Evolutionary conservation across 495 filamentous ascomycete species (phyloP).

Genomic region (Ascodesmis nigricans): DNA sequence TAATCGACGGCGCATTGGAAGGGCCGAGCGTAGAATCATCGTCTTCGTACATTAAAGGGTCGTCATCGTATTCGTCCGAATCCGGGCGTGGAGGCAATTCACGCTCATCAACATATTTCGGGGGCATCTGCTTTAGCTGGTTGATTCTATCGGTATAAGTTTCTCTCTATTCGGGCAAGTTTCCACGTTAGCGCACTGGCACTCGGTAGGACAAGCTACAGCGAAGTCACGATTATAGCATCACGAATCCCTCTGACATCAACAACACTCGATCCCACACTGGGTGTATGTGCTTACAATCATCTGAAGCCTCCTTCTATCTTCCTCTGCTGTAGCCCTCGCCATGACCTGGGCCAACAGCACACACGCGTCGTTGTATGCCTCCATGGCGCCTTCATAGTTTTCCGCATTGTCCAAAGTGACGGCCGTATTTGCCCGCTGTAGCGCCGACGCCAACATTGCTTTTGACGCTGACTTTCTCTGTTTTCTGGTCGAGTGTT

Average conservation of each 20-base stretch:
- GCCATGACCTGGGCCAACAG: constrained; percentile 71
- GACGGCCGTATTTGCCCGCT: constrained; percentile 89
- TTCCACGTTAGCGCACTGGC: neutral
- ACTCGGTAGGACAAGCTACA: neutral
- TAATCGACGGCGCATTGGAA: constrained; percentile 27
- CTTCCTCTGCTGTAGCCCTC: constrained; percentile 58
- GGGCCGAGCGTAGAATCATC: constrained; percentile 24
- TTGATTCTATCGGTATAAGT: constrained; percentile 76
- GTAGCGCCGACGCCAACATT: constrained; percentile 78
- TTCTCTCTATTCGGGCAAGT: constrained; percentile 52
- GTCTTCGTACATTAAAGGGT: constrained; percentile 30
- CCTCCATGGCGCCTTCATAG: constrained; percentile 74
- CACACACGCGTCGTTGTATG: constrained; percentile 72
- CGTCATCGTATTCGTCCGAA: constrained; percentile 39
- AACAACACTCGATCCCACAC: too few relatives aligned
- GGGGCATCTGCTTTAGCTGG: constrained; percentile 52
- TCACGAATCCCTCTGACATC: too few relatives aligned
- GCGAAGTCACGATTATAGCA: too few relatives aligned
- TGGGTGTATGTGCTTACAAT: constrained; percentile 41
- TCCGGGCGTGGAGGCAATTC: constrained; percentile 51
- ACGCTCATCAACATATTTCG: constrained; percentile 22
- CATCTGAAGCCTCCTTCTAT: constrained; percentile 61
- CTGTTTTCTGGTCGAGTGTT: constrained; percentile 9
- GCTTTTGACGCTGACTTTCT: constrained; percentile 45
- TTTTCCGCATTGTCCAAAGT: constrained; percentile 87